Evolutionary conservation across 2,329 filamentous ascomycete species (phyloP).

Genomic region (Boeremia lycopersici): DNA sequence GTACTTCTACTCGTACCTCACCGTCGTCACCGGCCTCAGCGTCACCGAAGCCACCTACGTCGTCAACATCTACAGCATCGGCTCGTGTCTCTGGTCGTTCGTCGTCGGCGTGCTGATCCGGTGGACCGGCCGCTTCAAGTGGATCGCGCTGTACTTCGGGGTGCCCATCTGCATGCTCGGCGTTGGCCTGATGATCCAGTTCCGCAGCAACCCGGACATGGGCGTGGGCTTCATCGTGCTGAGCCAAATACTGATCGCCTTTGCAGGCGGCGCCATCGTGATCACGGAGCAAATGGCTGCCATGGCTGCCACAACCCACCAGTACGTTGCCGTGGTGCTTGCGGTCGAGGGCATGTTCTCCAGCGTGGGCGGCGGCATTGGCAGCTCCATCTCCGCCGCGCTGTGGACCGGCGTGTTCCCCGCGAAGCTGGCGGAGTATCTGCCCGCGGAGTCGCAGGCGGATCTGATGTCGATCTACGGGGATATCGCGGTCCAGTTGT

Average conservation of each 20-base stretch:
- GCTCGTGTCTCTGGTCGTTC: constrained; percentile 29
- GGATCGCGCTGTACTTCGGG: constrained; percentile 29
- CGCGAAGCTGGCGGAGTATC: constrained; percentile 50
- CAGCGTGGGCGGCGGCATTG: constrained; percentile 56
- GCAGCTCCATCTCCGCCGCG: constrained; percentile 62
- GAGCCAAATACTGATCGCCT: constrained; percentile 43
- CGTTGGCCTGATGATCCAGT: constrained; percentile 41
- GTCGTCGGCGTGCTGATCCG: constrained; percentile 31
- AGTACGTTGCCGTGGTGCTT: constrained; percentile 31
- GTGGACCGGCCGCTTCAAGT: constrained; percentile 32
- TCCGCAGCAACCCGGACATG: constrained; percentile 34
- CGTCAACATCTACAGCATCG: constrained; percentile 44
- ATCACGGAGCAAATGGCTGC: constrained; percentile 35
- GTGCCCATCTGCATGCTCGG: constrained; percentile 38
- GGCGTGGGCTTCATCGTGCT: constrained; percentile 44
- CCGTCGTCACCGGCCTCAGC: constrained; percentile 44
- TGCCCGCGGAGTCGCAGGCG: constrained; percentile 53
- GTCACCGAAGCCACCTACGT: constrained; percentile 44
- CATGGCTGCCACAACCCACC: constrained; percentile 30
- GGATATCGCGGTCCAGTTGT: constrained; percentile 59
- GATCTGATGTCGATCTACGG: constrained; percentile 54
- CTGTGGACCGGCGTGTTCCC: constrained; percentile 67
- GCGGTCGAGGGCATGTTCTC: constrained; percentile 62
- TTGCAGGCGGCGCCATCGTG: constrained; percentile 33
- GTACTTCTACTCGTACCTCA: constrained; percentile 50